Conservation (phyloP, 352 stramenopile species). For the Stramenopiles sp. region DNA sequence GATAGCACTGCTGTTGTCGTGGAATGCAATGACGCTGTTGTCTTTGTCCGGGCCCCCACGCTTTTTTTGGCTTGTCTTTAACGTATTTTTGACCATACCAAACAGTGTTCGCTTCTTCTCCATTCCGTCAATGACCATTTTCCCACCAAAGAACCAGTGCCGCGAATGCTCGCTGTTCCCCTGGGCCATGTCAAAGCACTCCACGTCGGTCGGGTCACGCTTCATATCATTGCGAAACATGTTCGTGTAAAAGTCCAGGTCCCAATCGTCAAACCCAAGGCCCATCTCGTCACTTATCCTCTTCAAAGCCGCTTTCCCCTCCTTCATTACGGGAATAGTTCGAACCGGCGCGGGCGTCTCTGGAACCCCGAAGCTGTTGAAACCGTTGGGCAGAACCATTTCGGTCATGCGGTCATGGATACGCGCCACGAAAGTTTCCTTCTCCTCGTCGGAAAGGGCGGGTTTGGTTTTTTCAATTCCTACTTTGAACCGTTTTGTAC, state of each 20-base stretch:
- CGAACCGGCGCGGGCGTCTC: conserved; percentile 54
- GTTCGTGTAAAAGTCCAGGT: conserved; percentile 93
- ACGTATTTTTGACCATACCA: conserved; percentile 93
- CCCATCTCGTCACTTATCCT: conserved; percentile 80
- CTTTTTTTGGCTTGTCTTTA: conserved; percentile 46
- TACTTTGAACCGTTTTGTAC: conserved; percentile 69
- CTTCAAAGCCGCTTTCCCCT: conserved; percentile 76
- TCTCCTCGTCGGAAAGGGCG: conserved; percentile 22
- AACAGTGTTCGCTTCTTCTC: conserved; percentile 91
- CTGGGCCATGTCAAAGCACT: conserved; percentile 96
- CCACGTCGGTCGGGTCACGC: conserved; percentile 92
- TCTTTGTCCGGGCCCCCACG: conserved; percentile 15
- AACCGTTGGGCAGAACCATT: conserved; percentile 32
- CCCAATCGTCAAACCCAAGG: conserved; percentile 94
- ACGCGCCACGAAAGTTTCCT: conserved; percentile 26
- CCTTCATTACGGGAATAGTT: conserved; percentile 77
- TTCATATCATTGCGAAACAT: conserved; percentile 89
- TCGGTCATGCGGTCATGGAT: conserved; percentile 97
- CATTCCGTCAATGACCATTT: conserved; percentile 91
- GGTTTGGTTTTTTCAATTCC: conserved; percentile 21
- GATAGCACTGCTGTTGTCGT: conserved; percentile 97
- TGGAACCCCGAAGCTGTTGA: conserved; percentile 66
- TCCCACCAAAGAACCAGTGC: conserved; percentile 98
- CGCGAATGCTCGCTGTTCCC: conserved; percentile 96
- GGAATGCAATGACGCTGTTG: conserved; percentile 96